Evolutionary conservation across 768 basidiomycete genomes (phyloP), one percentile per base, ranked within the genome.

Genomic region (Crassisporium funariophilum): DNA sequence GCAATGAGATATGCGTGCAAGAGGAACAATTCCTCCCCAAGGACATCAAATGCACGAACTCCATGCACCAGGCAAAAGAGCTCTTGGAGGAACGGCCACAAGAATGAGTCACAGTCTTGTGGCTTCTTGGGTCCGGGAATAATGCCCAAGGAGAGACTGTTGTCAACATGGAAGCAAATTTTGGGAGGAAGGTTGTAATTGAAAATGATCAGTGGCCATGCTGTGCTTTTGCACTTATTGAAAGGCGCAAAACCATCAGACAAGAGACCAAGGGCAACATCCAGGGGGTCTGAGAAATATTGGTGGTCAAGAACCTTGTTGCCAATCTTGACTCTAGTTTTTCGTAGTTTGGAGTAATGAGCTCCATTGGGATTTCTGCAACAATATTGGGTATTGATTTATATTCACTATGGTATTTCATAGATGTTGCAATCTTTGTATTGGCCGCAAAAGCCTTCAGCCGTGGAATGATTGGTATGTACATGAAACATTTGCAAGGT

Each of bases 111-210:
- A 1, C 68, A 22, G 46, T 77, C 71, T n/a, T 64, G 57, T 0
- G 77, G 72, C 29, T 70, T 69, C 13, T 68, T 65, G 0, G 75
- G 77, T 0, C 78, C 73, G 1, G 75, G 77, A 37, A 80, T 74
- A 36, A 76, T 59, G 10, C 73, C 72, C 7, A 76, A 33, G 21
- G 61, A 63, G 2, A 79, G 37, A 4, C 76, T 56, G 29, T 75
- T 42, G 4, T 64, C 43, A 9, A 67, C 41, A 19, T 66, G 70
- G 23, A 66, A 70, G 2, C 67, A 61, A 4, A 67, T 51, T 4
- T 70, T 63, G 2, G 65, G 63, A 1, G 56, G 56, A 13, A 68
- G 55, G 39, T 68, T 68, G 45, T 56, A 62, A 38, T 74, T 75
- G 47, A 69, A 62, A 0, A 73, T 9, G 13, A 79, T 48, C 5